Evolutionary conservation across 2,329 filamentous ascomycete species (phyloP).

Genomic region (Davidsoniella virescens): DNA sequence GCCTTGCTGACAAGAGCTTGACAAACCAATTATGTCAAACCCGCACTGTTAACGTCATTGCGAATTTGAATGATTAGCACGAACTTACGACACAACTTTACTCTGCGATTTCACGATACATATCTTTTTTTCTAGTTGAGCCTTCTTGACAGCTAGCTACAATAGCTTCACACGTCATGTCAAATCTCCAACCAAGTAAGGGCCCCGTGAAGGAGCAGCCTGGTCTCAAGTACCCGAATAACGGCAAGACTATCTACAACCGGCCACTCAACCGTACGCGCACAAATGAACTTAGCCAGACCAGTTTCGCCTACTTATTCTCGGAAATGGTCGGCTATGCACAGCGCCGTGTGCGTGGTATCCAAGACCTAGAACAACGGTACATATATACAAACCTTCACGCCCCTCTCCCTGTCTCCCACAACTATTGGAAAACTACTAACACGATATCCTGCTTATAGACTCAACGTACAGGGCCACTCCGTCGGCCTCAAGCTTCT

Average conservation of each 20-base stretch:
- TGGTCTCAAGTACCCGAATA: conserved; percentile 75
- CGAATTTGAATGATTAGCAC: neutral
- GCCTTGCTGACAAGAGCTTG: conserved; percentile 6
- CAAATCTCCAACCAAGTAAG: conserved; percentile 33
- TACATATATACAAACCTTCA: conserved; percentile 24
- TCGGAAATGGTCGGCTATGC: conserved; percentile 94
- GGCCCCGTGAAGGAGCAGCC: conserved; percentile 31
- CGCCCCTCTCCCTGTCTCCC: neutral
- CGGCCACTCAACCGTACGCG: conserved; percentile 80
- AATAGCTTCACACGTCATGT: conserved; percentile 23
- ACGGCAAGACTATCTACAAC: conserved; percentile 96
- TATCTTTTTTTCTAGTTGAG: neutral
- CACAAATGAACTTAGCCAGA: conserved; percentile 75
- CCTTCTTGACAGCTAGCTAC: neutral
- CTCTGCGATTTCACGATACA: too few species aligned
- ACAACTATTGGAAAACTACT: neutral
- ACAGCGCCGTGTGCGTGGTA: conserved; percentile 75
- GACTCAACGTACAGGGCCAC: conserved; percentile 82
- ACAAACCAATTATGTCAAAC: neutral
- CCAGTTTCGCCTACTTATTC: conserved; percentile 92
- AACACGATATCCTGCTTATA: conserved; percentile 2
- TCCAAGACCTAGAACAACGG: conserved; percentile 86
- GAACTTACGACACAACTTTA: too few species aligned
- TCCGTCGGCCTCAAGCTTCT: conserved; percentile 86
- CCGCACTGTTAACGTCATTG: neutral